Conservation (phyloP, 2,329 filamentous ascomycete species). For the Exutisphaerella laricina region DNA sequence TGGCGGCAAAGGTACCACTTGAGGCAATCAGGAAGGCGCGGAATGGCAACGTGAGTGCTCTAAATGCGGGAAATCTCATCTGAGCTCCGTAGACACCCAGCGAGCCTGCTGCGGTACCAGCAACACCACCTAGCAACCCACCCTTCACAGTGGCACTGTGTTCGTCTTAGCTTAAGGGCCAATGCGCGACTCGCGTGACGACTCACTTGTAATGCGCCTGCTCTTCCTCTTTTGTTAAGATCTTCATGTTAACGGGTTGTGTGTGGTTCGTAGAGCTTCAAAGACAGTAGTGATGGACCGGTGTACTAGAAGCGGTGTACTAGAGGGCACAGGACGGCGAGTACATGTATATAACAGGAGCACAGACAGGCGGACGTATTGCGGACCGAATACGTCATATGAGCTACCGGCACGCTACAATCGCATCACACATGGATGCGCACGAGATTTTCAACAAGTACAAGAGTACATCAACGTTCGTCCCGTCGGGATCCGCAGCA, state of each 20-base stretch:
- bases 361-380: too few relatives aligned
- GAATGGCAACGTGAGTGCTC: slow-evolving; percentile 79
- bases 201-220: slow-evolving; percentile 69
- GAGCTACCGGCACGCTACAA: too few relatives aligned
- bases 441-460: too few relatives aligned
- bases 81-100: slow-evolving; percentile 63
- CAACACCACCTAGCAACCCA: slow-evolving; percentile 64
- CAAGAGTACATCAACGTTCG: too few relatives aligned
- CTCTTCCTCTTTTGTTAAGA: slow-evolving; percentile 92
- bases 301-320: too few relatives aligned
- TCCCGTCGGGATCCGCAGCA: too few relatives aligned
- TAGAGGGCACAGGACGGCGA: too few relatives aligned
- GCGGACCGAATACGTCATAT: too few relatives aligned
- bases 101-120: slow-evolving; percentile 63
- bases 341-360: too few relatives aligned
- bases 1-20: slow-evolving; percentile 70
- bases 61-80: slow-evolving; percentile 70
- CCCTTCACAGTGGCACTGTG: slow-evolving; percentile 68
- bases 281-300: background rate
- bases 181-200: slow-evolving; percentile 5
- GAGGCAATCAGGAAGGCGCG: slow-evolving; percentile 85
- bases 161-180: slow-evolving; percentile 8
- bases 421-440: too few relatives aligned
- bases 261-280: background rate
- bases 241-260: slow-evolving; percentile 69